Evolutionary conservation across 208 protist genomes (phyloP), one percentile per base, ranked within the genome.

Genomic region (Crithidia fasciculata): DNA sequence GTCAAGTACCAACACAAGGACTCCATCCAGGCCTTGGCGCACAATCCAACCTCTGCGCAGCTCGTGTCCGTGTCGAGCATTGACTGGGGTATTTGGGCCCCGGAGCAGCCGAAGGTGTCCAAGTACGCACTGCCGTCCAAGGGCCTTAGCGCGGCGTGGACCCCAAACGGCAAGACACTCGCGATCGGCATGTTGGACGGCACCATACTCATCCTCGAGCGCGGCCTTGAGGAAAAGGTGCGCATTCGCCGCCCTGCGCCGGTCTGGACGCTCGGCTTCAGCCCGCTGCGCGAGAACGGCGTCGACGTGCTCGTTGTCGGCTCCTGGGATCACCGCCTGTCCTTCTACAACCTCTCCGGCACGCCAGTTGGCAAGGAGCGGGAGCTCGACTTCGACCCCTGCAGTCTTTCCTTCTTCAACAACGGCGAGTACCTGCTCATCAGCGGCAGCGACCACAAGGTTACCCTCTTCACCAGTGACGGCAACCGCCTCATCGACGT

Each of bases 81-180:
- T 8, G 98, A 99, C 78, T 99, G 98, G 86, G 98, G 96, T 61
- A 47, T 99, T n/a, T 99, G 97, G 97, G 95, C 93, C 2, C 84
- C 93, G 6, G 94, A 98, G 8, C 79, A 96, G 67, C 85, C 96
- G 39, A 96, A 95, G 60, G 95, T 98, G 39, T 69, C 78, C 8
- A 98, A 99, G 82, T 82, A 88, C 74, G 72, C 90, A 37, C 71
- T 98, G 15, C 71, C 83, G 0, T 95, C 93, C 28, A 96, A 96
- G 56, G 88, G 97, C 12, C 71, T 98, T 28, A 98, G 93, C 65
- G 90, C 78, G 40, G 80, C 89, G 43, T 99, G 98, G 98, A 98
- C 96, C 12, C 90, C 79, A 45, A 96, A 98, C 71, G 98, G 98
- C 7, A 91, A 97, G 64, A 90, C 87, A 58, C 58, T 99, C 12